A percentile compares a stretch with the other conserved stretches of the same genome.
phyloP scores from a whole-genome alignment of 1,139 yeast species.

The Diutina scorzettiae region DNA sequence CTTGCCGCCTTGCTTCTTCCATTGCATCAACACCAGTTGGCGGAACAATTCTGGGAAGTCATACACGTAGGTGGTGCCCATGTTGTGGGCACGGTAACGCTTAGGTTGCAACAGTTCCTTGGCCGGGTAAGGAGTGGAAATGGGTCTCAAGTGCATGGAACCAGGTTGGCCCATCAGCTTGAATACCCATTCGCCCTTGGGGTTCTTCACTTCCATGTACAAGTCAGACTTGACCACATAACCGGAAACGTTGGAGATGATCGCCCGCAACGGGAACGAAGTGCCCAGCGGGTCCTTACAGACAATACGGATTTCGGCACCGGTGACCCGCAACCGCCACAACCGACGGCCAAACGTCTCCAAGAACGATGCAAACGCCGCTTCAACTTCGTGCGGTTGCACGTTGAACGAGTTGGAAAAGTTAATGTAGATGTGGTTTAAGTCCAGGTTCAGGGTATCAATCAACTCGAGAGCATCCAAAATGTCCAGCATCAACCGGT shows the following conservation, averaged over 20 bases:
- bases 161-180: conserved; percentile 92
- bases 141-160: conserved; percentile 91
- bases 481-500: conserved; percentile 89
- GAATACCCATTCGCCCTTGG: conserved; percentile 93
- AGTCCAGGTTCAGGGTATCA: conserved; percentile 89
- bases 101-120: conserved; percentile 97
- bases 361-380: conserved; percentile 94
- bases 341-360: conserved; percentile 95
- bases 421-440: conserved; percentile 93
- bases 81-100: conserved; percentile 94
- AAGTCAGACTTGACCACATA: conserved; percentile 93
- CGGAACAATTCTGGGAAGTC: conserved; percentile 98
- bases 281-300: conserved; percentile 87
- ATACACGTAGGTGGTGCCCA: conserved; percentile 96
- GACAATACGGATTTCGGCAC: conserved; percentile 94
- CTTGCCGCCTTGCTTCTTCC: conserved; percentile 54
- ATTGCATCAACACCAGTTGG: conserved; percentile 75
- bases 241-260: conserved; percentile 92
- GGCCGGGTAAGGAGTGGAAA: conserved; percentile 92
- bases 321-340: conserved; percentile 93
- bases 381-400: conserved; percentile 90
- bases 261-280: conserved; percentile 92
- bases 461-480: conserved; percentile 89
- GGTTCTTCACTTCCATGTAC: conserved; percentile 86
- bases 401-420: conserved; percentile 92